Percentiles rank a stretch among this genome's conserved stretches.
These are phyloP conservation scores for Austropuccinia psidii DNA, from an alignment of 1,284 basidiomycete species.

Conservation along the genomic window DNA sequence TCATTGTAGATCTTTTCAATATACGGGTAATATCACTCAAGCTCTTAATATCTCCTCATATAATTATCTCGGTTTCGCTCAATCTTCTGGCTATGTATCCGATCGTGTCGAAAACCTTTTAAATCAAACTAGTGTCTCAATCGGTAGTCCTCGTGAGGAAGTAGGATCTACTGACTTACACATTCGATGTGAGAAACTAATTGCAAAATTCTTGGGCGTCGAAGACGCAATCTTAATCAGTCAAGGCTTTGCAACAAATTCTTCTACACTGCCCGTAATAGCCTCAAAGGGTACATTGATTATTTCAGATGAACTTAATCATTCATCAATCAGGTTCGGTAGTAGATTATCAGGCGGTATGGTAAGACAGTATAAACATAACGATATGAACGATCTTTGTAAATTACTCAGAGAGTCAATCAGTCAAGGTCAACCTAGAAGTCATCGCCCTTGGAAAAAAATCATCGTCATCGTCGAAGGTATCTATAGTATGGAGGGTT, in stretches of 20 bases:
- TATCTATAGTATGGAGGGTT: conserved; percentile 97
- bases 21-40: conserved; percentile 73
- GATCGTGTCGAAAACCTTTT: conserved; percentile 68
- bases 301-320: conserved; percentile 96
- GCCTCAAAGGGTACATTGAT: conserved; percentile 86
- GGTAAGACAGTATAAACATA: conserved; percentile 94
- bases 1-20: conserved; percentile 68
- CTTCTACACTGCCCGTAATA: conserved; percentile 85
- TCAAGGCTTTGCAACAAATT: conserved; percentile 98
- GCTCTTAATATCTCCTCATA: conserved; percentile 96
- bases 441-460: conserved; percentile 98
- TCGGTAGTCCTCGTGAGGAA: conserved; percentile 70
- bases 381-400: conserved; percentile 81
- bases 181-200: conserved; percentile 69
- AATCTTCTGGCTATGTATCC: conserved; percentile 83
- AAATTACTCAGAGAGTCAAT: conserved; percentile 78
- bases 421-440: conserved; percentile 93
- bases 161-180: conserved; percentile 80
- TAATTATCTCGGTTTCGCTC: conserved; percentile 98
- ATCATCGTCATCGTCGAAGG: conserved; percentile 93
- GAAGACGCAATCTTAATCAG: conserved; percentile 84
- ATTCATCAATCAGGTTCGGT: conserved; percentile 89
- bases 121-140: conserved; percentile 58
- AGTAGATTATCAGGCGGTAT: conserved; percentile 79
- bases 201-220: conserved; percentile 78